Evolutionary conservation across 331 rosid species (phyloP), one percentile per base, ranked within the genome.

Genomic region (Phaseolus coccineus): DNA sequence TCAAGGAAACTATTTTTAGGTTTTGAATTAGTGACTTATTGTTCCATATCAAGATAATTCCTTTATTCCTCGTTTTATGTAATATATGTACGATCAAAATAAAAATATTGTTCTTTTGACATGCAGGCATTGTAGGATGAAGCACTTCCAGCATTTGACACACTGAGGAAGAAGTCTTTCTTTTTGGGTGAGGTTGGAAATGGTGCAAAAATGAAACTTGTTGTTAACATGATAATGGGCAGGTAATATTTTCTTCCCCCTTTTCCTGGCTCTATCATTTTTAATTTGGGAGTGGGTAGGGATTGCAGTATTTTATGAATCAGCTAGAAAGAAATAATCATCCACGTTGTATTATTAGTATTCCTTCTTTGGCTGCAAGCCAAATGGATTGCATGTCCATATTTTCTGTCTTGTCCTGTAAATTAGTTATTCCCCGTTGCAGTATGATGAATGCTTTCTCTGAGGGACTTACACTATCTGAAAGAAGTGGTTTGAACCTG

Each of bases 151-250:
- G 91, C 88, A 59, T 90, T 92, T 81, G 84, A 84, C 82, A 90
- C 89, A 69, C 78, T 92, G 56, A 96, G 97, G 57, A 88, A 94
- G 89, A 89, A 86, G 66, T 89, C 96, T 65, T 94, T 94, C 89
- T 92, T 81, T 84, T 83, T 94, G 50, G 98, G 98, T 55, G 87
- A 92, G 85, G 96, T 94, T 69, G 98, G 98, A 84, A 92, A 92
- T 72, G 97, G 98, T 77, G 98, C 98, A 64, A 90, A 88, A 87
- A 94, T 94, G 98, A 94, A 94, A 84, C 97, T 94, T 55, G 97
- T 94, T 8, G 97, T 92, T 76, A 94, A 94, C 86, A 94, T 94
- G 98, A 87, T 93, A 84, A 94, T 94, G 98, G 98, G 98, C 77
- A 94, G 98, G 98, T 94, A 83, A 46, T 65, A 52, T 33, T 76